Base-by-base conservation (phyloP, 208 protist genomes). In the Leishmania turanica region DNA sequence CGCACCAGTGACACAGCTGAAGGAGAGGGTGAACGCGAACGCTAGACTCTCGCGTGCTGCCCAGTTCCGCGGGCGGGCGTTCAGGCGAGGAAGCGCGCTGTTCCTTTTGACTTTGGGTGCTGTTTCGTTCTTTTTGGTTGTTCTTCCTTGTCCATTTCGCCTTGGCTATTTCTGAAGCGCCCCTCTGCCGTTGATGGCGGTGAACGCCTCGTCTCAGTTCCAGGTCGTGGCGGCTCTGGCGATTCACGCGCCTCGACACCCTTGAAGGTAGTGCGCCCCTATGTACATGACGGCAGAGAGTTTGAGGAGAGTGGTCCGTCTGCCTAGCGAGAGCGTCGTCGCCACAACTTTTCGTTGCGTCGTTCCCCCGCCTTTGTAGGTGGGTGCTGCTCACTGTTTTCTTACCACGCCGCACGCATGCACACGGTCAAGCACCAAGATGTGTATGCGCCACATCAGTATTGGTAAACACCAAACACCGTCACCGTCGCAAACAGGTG, bases 401-500 rank as follows among this genome's bases (percentile, higher is more conserved):
- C 62, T 40, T 40, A 34, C 31, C 6, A 7, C 19, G 15, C 11
- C 5, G 68, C 8, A 6, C 6, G 24, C 19, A 13, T 19, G 24
- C 7, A 31, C 74, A 68, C 34, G 5, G 9, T 9, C 31, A 3
- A 42, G 19, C 45, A 51, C 9, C 3, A 66, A 27, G 9, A 34
- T 40, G 13, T 17, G 40, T 5, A 51, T 27, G 53, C 6, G 1
- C 34, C 4, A 1, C 21, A 17, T 80, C 91, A 98, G 83, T 99
- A 99, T 77, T 98, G 94, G 77, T 99, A 99, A 4, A 99, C 80
- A 15, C 95, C 97, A 87, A 98, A 99, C 4, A 98, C 95, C 3
- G 97, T 98, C 9, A 97, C 96, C 13, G 97, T 87, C n/a, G 92
- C 94, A 84, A 97, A 99, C 45, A 99, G 85, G 69, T 95, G 80